These are phyloP conservation scores for Phlegmacium glaucopus DNA, from an alignment of 768 basidiomycete genomes.

Conservation along the genomic window DNA sequence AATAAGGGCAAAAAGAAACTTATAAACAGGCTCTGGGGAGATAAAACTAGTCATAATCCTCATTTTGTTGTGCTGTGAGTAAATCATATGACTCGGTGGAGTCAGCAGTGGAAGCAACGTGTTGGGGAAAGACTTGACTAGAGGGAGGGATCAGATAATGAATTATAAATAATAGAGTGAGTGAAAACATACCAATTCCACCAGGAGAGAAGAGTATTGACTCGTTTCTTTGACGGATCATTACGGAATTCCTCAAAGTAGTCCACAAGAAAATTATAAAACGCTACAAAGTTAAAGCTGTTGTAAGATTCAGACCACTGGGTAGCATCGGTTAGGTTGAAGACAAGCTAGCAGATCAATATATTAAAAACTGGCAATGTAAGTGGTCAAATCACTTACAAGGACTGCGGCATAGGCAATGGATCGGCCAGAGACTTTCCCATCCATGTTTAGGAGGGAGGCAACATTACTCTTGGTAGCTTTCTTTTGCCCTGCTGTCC, in stretches of 20 bases:
- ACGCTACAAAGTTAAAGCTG: slow-evolving; percentile 14
- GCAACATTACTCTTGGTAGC: slow-evolving; percentile 12
- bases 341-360: slow-evolving; percentile 13
- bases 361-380: neutral
- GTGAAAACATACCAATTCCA: no score
- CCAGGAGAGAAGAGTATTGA: no score
- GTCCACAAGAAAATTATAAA: slow-evolving; percentile 24
- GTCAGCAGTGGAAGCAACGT: no score
- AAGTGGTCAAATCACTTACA: slow-evolving; percentile 11
- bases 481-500: slow-evolving; percentile 4
- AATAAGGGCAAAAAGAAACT: no score
- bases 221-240: no score
- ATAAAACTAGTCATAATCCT: no score
- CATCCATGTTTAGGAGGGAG: slow-evolving; percentile 9
- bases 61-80: no score
- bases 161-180: no score
- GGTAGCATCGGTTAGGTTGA: slow-evolving; percentile 14
- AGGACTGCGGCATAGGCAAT: slow-evolving; percentile 27
- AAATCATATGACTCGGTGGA: no score
- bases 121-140: no score
- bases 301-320: slow-evolving; percentile 17
- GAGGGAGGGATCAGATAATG: no score
- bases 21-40: no score
- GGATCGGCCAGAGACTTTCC: slow-evolving; percentile 16
- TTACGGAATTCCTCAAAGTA: slow-evolving; percentile 16